Percentiles rank a stretch among this genome's conserved stretches.
Conservation (phyloP, 78 protist genomes). For the Dictyostelium firmibasis region DNA sequence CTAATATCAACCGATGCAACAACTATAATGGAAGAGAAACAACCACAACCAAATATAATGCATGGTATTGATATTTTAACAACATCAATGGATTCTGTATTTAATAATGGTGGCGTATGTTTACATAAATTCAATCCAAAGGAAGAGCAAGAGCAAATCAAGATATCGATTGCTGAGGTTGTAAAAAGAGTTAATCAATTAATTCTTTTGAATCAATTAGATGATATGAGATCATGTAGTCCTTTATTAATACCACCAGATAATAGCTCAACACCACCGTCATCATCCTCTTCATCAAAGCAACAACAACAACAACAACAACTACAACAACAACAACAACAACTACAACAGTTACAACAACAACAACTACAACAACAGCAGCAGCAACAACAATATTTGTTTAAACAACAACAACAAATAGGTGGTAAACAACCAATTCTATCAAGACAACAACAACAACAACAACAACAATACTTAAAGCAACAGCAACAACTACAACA, state of each 20-base stretch:
- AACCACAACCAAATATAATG: slow-evolving; percentile 18
- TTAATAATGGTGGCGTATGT: background rate
- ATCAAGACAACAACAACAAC: slow-evolving; percentile 8
- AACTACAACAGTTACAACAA: background rate
- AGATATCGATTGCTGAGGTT: slow-evolving; percentile 6
- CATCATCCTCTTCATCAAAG: background rate
- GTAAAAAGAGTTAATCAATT: slow-evolving; percentile 60
- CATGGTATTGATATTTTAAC: slow-evolving; percentile 16
- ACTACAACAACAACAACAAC: background rate
- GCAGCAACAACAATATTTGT: background rate
- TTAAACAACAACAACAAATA: background rate
- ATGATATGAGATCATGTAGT: slow-evolving; percentile 36
- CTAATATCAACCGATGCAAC: background rate
- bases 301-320: background rate
- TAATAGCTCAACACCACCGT: background rate
- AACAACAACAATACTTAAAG: slow-evolving; percentile 2
- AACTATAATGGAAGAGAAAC: background rate
- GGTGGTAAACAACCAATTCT: background rate
- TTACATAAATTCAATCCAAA: slow-evolving; percentile 9
- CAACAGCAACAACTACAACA: slow-evolving; percentile 5
- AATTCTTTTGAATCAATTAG: slow-evolving; percentile 55
- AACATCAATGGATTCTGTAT: slow-evolving; percentile 38
- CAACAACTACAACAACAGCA: background rate
- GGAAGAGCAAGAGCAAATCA: background rate
- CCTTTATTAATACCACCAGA: slow-evolving; percentile 57